Conservation (phyloP, 179 eudicot genomes). For the Gypsophila paniculata region DNA sequence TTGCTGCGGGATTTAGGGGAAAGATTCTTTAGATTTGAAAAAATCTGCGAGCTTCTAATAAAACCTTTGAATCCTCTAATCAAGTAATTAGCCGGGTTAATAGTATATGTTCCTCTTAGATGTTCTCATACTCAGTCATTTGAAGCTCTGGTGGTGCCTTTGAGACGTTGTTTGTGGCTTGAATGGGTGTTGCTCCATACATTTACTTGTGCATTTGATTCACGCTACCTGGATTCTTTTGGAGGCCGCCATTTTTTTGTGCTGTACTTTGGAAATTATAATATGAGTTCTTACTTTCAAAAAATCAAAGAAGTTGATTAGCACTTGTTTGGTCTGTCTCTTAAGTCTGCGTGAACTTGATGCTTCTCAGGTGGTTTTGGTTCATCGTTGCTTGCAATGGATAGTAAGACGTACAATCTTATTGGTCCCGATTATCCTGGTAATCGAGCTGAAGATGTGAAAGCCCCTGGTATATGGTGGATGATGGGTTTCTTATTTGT, state of each 20-base stretch:
- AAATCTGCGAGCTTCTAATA: too few relatives aligned
- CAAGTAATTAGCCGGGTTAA: neutral
- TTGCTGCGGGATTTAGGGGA: too few relatives aligned
- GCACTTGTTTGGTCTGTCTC: neutral
- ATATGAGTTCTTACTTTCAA: too few relatives aligned
- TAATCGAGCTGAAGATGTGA: slow-evolving; percentile 88
- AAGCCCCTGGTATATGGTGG: slow-evolving; percentile 85
- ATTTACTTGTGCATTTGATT: slow-evolving; percentile 1
- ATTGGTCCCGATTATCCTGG: slow-evolving; percentile 91
- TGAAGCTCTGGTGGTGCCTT: neutral
- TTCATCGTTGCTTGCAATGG: slow-evolving; percentile 88
- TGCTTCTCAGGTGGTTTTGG: slow-evolving; percentile 77
- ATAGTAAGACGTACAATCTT: slow-evolving; percentile 81
- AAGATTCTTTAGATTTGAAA: too few relatives aligned
- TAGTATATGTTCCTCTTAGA: neutral
- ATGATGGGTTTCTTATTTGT: slow-evolving; percentile 89
- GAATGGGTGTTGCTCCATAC: neutral
- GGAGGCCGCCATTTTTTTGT: neutral
- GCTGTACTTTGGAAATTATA: neutral
- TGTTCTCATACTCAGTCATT: neutral
- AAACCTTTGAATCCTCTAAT: neutral
- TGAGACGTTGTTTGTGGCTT: neutral
- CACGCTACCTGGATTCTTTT: neutral
- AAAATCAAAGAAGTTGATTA: neutral
- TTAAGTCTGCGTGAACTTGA: slow-evolving; percentile 5